Conservation (phyloP, 129 eudicot genomes). For the Deinandra increscens region DNA sequence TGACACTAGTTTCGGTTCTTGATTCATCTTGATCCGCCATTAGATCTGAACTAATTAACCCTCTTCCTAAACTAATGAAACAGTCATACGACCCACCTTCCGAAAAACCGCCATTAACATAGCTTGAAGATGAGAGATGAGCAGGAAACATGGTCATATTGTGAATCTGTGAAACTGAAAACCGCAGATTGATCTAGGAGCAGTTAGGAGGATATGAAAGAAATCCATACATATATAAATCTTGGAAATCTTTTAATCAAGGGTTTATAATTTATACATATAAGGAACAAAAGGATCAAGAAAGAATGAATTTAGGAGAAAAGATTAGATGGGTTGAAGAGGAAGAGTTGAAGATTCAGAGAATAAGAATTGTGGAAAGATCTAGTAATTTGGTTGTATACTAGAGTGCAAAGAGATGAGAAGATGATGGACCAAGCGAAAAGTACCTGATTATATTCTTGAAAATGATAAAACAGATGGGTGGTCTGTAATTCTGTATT, state of each 20-base stretch:
- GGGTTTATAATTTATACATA: no score
- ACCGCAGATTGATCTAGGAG: constrained; percentile 8
- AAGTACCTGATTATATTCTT: constrained; percentile 26
- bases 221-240: constrained; percentile 28
- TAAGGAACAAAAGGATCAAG: no score
- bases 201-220: constrained; percentile 11
- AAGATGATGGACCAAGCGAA: constrained; percentile 22
- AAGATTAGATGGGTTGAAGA: no score
- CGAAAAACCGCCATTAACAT: constrained; percentile 13
- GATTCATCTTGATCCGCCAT: constrained; percentile 62
- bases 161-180: constrained; percentile 27
- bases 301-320: background rate
- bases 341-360: no score
- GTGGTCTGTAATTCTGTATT: constrained; percentile 23
- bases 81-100: constrained; percentile 22
- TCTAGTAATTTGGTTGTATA: constrained; percentile 41
- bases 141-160: constrained; percentile 62
- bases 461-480: constrained; percentile 30
- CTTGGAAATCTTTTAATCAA: background rate
- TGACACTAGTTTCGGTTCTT: constrained; percentile 30
- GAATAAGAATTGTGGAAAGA: constrained; percentile 10
- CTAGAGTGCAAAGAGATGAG: constrained; percentile 12
- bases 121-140: constrained; percentile 27
- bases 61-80: constrained; percentile 32
- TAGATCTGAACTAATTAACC: constrained; percentile 38